Evolutionary conservation across 2,329 filamentous ascomycete species (phyloP), one percentile per base, ranked within the genome.

Genomic region (Eutypa lata): DNA sequence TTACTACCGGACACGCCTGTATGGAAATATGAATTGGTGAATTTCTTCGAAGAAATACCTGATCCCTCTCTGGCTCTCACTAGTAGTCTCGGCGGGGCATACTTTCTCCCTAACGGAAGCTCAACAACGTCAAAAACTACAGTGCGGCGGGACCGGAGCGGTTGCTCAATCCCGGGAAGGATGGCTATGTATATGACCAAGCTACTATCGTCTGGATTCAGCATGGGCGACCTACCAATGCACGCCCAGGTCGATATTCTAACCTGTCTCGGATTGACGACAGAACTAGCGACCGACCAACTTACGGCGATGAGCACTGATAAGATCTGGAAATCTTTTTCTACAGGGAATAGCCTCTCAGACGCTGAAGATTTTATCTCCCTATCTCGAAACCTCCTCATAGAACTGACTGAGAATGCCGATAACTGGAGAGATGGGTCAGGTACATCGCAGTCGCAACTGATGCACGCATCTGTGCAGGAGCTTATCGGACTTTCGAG

Each of bases 1-100:
- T 69, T 93, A 4, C 74, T 94, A 37, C 90, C 91, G 0, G 79
- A 79, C 58, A 71, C 76, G 0, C 72, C 78, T 2, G 71, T 81
- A 10, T 97, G 92, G 91, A 76, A 80, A 60, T 61, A 76, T 14
- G 81, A 88, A 14, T 69, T 96, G 2, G 64, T 67, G 0, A 73
- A 72, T 1, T 78, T 91, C 52, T 69, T 89, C 6, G 67, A 76
- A 28, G 65, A 71, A 1, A 61, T 73, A 1, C 79, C 85, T 2
- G 81, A 83, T 55, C 75, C 81, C 5, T 86, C 90, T 0, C 71
- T 96, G 3, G 83, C 90, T 0, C 81, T 96, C 4, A 90, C 87
- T 2, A 92, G 86, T 64, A 79, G 79, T 22, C 74, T 96, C 7
- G 84, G 83, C 0, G 90, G 90, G 3, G 83, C 83, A 1, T 81